Base-by-base conservation (phyloP, 768 basidiomycete genomes). In the Leccinum obscurum region DNA sequence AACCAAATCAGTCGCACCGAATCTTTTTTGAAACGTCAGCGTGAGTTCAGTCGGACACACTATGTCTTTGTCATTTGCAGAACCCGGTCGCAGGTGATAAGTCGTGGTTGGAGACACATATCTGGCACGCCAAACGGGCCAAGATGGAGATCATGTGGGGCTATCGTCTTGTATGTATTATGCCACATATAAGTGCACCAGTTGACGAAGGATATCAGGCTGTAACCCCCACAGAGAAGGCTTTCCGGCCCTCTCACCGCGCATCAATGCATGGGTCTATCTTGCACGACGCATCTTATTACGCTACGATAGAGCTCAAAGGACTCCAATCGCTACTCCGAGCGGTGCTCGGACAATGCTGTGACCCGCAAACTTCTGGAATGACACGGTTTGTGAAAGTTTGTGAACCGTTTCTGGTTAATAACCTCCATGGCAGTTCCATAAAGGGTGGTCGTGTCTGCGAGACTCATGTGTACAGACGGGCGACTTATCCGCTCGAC, bases 91-190 rank as follows among this genome's bases (percentile, higher is more conserved):
- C 63, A 97, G 95, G 80, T 32, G 82, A 91, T 64, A 98, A 98
- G 72, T 77, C 82, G 13, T 98, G 96, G 96, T 84, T 99, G 0
- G 93, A 96, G 70, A 96, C 95, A 6, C 97, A 99, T 72, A 75
- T 98, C n/a, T 98, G 95, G 93, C 96, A 98, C 67, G 92, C 95
- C 1, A 98, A 98, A 75, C 85, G 97, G 6, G 96, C 95, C 87
- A 86, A 89, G 62, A 98, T 98, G 96, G 83, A 88, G 65, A 88
- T 87, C 63, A 81, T 92, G 73, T 98, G 95, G 95, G 93, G 93
- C 0, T 93, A 93, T 71, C 82, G 93, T 65, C 78, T 99, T 56
- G 94, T 93, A 55, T 17, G 68, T 62, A 28, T 50, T 10, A 15
- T 52, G 13, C 37, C 1, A 9, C 8, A 3, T 8, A 17, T 11